Evolutionary conservation across 2,329 filamentous ascomycete genomes (phyloP).

Genomic region (Apiospora arundinis): DNA sequence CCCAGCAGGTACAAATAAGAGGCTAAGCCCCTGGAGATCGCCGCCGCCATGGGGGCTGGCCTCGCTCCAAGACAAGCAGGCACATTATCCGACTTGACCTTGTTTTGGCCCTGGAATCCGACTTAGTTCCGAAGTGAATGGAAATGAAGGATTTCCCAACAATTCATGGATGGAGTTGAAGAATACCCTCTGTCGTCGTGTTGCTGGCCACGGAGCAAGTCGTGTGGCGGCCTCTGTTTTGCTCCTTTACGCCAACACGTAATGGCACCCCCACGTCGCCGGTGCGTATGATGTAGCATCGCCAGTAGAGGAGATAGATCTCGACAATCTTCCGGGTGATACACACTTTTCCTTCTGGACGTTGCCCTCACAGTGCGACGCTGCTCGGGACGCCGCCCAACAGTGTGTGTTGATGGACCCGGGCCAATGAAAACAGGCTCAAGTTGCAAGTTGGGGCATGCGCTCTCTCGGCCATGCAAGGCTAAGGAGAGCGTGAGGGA

Average conservation of each 20-base stretch:
- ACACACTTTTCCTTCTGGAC: constrained; percentile 3
- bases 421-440: constrained; percentile 3
- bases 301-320: constrained; percentile 10
- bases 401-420: neutral
- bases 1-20: neutral
- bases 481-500: neutral
- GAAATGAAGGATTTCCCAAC: neutral
- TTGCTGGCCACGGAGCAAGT: neutral
- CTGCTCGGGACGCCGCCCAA: neutral
- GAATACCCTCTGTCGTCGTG: neutral
- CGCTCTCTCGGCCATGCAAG: neutral
- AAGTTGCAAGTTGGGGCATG: neutral
- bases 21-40: neutral
- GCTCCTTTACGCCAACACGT: constrained; percentile 11
- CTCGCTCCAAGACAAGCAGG: neutral
- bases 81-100: neutral
- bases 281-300: constrained; percentile 14
- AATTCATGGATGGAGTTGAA: neutral
- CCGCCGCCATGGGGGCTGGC: neutral
- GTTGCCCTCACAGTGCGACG: constrained; percentile 13
- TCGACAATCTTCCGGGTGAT: constrained; percentile 15
- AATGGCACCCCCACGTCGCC: constrained; percentile 4
- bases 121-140: neutral
- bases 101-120: neutral
- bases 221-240: neutral